phyloP scores from a whole-genome alignment of 1,139 yeast genomes.

The Suhomyces maxii region DNA sequence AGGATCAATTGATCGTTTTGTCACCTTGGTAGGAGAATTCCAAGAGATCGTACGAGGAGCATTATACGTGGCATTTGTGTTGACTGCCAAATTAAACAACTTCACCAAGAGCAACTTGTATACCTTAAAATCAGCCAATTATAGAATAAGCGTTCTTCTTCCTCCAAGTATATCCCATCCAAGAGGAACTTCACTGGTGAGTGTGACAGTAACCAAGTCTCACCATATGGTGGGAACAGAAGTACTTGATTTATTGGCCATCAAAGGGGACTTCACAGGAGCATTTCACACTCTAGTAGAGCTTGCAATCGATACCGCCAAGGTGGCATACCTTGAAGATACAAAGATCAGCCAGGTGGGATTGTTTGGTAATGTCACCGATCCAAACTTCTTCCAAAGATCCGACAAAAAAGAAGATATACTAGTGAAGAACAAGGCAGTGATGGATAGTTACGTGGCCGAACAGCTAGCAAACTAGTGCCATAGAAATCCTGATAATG shows the following conservation, averaged over 20 bases:
- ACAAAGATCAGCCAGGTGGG: constrained; percentile 14
- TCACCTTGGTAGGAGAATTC: constrained; percentile 29
- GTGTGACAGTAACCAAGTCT: not conserved
- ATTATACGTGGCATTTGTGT: constrained; percentile 23
- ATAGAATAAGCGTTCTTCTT: constrained; percentile 8
- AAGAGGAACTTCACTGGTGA: not conserved
- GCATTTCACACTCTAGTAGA: constrained; percentile 2
- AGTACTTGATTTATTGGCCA: not conserved
- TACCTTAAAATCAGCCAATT: constrained; percentile 36
- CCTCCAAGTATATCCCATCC: not conserved
- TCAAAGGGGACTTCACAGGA: constrained; percentile 6
- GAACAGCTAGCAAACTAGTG: not conserved
- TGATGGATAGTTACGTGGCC: not conserved
- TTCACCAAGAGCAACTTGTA: constrained; percentile 18
- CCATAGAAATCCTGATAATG: no score
- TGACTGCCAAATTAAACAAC: constrained; percentile 28
- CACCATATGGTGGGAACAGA: not conserved
- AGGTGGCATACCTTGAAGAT: constrained; percentile 5
- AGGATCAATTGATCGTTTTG: constrained; percentile 31
- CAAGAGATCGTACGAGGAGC: constrained; percentile 24
- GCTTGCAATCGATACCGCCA: not conserved
- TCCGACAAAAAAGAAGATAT: constrained; percentile 20
- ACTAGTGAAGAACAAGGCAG: constrained; percentile 6
- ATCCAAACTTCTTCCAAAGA: constrained; percentile 26
- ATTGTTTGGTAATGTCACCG: constrained; percentile 27